Percentiles rank a stretch among this genome's conserved stretches.
Evolutionary conservation across 1,284 basidiomycete species (phyloP).

Genomic region (Pseudozyma tsukubaensis): DNA sequence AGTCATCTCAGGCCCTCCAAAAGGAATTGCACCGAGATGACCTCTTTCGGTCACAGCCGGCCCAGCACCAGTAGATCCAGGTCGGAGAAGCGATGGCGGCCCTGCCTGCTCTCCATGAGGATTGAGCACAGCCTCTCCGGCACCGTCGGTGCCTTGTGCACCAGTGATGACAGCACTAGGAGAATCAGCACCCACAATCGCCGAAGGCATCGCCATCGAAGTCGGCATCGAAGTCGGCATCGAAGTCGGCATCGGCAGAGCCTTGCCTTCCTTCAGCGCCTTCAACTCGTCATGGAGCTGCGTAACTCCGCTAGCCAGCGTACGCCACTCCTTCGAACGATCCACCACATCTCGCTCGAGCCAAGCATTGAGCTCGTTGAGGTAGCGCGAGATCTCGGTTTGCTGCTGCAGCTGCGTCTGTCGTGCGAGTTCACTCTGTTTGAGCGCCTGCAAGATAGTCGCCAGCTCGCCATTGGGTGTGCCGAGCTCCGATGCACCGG

Average conservation of each 20-base stretch:
- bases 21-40: conserved; percentile 4
- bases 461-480: conserved; percentile 39
- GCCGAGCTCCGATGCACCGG: conserved; percentile 18
- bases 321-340: conserved; percentile 58
- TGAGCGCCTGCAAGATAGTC: conserved; percentile 50
- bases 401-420: conserved; percentile 56
- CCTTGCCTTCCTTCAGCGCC: conserved; percentile 42
- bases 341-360: conserved; percentile 59
- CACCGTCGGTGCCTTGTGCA: conserved; percentile 4
- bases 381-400: conserved; percentile 60
- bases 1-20: conserved; percentile 3
- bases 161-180: not conserved
- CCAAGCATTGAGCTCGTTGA: conserved; percentile 64
- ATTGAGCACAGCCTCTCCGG: conserved; percentile 3
- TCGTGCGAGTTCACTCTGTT: conserved; percentile 54
- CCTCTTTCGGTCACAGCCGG: conserved; percentile 30
- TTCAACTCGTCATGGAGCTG: conserved; percentile 56
- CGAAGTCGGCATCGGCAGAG: not conserved
- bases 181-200: not conserved
- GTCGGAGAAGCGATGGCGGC: conserved; percentile 23
- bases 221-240: too few relatives aligned
- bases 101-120: conserved; percentile 1
- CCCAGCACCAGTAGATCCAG: conserved; percentile 20
- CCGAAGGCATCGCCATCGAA: not conserved
- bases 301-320: conserved; percentile 54